Evolutionary conservation across 2,329 filamentous ascomycete species (phyloP), one percentile per base, ranked within the genome.

Genomic region (Cylindrodendrum hubeiense): DNA sequence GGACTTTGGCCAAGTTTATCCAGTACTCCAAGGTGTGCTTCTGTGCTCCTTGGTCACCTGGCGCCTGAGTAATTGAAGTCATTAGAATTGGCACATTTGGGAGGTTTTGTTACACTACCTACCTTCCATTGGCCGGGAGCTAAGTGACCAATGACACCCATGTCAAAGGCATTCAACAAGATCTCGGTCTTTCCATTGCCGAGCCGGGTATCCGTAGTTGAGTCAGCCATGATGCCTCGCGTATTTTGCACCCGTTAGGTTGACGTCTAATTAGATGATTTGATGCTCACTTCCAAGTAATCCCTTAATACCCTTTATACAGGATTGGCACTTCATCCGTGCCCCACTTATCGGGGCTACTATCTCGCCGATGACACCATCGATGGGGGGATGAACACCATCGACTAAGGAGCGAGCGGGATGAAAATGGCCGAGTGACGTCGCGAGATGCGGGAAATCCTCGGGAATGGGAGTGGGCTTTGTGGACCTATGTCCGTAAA

Each of bases 1-100:
- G 22, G 13, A 61, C 39, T 24, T 55, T 61, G 1, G 58, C 58
- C 22, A 54, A 61, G 3, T 61, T 28, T 3, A 61, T 41, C 58
- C 50, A 61, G 33, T 37, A 37, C 15, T 8, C 5, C 33, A 37
- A 12, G 9, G 12, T 37, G 33, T 12, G 33, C 15, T 37, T 37
- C 15, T 8, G 12, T 37, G 33, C 10, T 12, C 9, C 12, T 37
- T 12, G 12, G 15, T 37, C 33, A 3, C 9, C 15, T 12, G 33
- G 33, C 5, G 12, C 15, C 33, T 37, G 33, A 33, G 28, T 33
- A 10, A 33, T 33, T 33, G 12, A 33, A 33, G 12, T 33, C 12
- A 10, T 33, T 12, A 33, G 12, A 33, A 33, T 12, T 12, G 28
- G 12, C 12, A 6, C 28, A 33, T 33, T 33, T 12, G 12, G 28